Evolutionary conservation across 768 basidiomycete species (phyloP).

Genomic region (Jaapia argillacea): DNA sequence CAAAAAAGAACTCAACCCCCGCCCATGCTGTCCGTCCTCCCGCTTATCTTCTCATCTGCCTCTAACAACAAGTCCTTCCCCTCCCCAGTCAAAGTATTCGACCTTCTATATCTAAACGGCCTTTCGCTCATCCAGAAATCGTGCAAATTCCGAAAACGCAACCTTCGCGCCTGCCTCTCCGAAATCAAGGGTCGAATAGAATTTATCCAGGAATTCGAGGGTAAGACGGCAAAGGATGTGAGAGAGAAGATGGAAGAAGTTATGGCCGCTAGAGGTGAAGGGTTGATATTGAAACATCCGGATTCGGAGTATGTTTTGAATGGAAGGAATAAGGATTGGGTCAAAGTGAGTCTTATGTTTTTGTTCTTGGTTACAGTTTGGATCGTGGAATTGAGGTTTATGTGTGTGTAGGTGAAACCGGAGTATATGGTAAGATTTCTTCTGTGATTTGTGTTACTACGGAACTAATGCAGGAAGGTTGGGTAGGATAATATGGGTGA

Average conservation of each 20-base stretch:
- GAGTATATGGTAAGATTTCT: constrained; percentile 69
- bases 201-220: constrained; percentile 60
- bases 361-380: constrained; percentile 1
- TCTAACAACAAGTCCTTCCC: no score
- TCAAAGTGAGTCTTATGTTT: constrained; percentile 52
- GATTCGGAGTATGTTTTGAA: constrained; percentile 74
- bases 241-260: constrained; percentile 71
- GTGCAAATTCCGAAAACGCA: constrained; percentile 68
- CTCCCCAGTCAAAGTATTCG: constrained; percentile 88
- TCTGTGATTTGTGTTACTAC: not conserved
- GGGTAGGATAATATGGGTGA: constrained; percentile 82
- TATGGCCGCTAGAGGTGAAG: constrained; percentile 83
- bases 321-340: constrained; percentile 86
- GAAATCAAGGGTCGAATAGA: constrained; percentile 76
- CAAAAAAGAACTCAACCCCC: constrained; percentile 59
- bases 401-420: constrained; percentile 52
- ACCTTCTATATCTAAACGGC: constrained; percentile 85
- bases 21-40: constrained; percentile 75
- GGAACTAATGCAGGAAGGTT: constrained; percentile 1
- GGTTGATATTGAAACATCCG: constrained; percentile 85
- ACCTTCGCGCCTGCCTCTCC: constrained; percentile 58
- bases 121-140: constrained; percentile 64
- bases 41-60: not conserved
- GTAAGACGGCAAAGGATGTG: constrained; percentile 75
- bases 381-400: no score